A percentile compares a stretch with the other conserved stretches of the same genome.
phyloP scores from a whole-genome alignment of 2,329 filamentous ascomycete genomes.

The Bipolaris cookei region DNA sequence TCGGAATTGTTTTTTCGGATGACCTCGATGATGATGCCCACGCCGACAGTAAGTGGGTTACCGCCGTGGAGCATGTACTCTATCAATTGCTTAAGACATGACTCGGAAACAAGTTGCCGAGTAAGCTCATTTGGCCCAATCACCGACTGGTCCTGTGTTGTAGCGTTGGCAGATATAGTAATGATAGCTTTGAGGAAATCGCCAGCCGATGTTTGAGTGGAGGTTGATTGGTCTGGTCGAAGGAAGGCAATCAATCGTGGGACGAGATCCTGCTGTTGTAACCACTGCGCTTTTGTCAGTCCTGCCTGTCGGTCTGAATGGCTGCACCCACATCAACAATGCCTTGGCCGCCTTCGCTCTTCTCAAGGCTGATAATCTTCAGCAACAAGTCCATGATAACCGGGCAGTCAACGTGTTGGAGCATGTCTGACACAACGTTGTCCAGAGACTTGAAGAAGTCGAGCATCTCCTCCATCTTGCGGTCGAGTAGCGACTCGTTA shows the following conservation, averaged over 20 bases:
- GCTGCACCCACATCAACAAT: constrained; percentile 79
- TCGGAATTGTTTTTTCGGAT: constrained; percentile 99
- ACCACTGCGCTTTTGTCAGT: constrained; percentile 67
- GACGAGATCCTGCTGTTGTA: constrained; percentile 87
- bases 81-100: constrained; percentile 84
- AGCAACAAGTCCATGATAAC: constrained; percentile 98
- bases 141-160: constrained; percentile 97
- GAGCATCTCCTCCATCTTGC: constrained; percentile 98
- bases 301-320: background rate
- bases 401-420: constrained; percentile 93
- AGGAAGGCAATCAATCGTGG: constrained; percentile 86
- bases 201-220: constrained; percentile 93
- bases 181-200: constrained; percentile 99
- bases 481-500: constrained; percentile 95
- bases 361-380: constrained; percentile 96
- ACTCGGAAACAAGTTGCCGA: constrained; percentile 85
- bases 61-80: constrained; percentile 90
- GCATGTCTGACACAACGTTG: constrained; percentile 79
- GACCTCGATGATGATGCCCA: constrained; percentile 97
- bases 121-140: constrained; percentile 98
- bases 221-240: constrained; percentile 80
- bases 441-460: constrained; percentile 84
- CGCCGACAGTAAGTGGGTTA: constrained; percentile 92
- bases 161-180: constrained; percentile 97
- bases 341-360: constrained; percentile 86